Percentiles rank a stretch among this genome's conserved stretches.
Evolutionary conservation across 208 protist genomes (phyloP).

Genomic region (Vickermania spadyakhi): DNA sequence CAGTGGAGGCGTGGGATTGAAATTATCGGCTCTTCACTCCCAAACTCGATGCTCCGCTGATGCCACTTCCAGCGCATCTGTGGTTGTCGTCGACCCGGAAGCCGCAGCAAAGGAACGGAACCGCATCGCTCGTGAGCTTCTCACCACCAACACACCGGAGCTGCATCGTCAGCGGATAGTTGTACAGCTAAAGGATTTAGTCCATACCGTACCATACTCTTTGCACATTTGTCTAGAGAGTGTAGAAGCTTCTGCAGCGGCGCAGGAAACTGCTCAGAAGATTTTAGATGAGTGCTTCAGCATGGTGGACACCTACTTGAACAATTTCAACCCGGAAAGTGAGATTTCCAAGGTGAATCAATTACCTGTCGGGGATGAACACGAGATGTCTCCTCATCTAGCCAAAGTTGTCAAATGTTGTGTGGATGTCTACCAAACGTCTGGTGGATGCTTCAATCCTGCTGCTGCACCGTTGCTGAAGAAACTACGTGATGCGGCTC

Average conservation of each 20-base stretch:
- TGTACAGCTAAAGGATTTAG: conserved; percentile 30
- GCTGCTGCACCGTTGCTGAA: conserved; percentile 16
- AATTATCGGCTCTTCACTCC: neutral
- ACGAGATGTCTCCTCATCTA: conserved; percentile 30
- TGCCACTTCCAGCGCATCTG: conserved; percentile 30
- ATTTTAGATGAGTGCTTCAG: conserved; percentile 41
- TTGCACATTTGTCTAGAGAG: conserved; percentile 24
- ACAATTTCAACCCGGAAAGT: conserved; percentile 37
- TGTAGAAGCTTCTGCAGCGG: conserved; percentile 2
- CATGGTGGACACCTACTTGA: conserved; percentile 36
- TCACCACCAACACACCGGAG: conserved; percentile 37
- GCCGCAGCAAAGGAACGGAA: conserved; percentile 49
- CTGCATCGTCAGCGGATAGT: conserved; percentile 13
- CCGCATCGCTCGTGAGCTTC: conserved; percentile 40
- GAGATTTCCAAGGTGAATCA: conserved; percentile 25
- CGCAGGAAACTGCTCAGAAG: conserved; percentile 6
- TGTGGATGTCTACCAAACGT: conserved; percentile 18
- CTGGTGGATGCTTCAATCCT: conserved; percentile 28
- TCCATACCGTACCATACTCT: conserved; percentile 69
- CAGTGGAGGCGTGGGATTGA: too few species aligned
- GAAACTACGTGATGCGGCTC: conserved; percentile 11
- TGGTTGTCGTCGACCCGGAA: conserved; percentile 47
- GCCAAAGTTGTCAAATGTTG: conserved; percentile 22
- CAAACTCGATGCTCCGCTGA: conserved; percentile 13
- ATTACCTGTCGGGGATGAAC: conserved; percentile 12